Evolutionary conservation across 2,329 filamentous ascomycete species (phyloP).

Genomic region (Pseudocercospora vitis): DNA sequence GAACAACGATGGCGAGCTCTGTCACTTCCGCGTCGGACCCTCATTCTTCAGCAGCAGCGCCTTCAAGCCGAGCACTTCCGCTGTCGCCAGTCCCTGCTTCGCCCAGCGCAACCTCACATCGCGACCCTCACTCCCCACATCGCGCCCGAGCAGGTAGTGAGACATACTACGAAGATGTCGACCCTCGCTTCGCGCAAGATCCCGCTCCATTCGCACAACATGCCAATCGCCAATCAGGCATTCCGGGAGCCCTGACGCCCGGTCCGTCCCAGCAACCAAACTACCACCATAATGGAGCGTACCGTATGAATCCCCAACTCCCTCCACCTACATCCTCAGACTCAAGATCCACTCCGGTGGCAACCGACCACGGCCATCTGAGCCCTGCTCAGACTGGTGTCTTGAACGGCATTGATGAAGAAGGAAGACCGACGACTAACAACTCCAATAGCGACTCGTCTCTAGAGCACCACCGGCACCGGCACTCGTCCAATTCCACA

Average conservation of each 20-base stretch:
- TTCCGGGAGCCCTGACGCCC: constrained; percentile 29
- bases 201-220: constrained; percentile 17
- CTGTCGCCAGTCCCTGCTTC: constrained; percentile 33
- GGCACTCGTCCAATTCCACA: constrained; percentile 12
- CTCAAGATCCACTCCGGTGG: constrained; percentile 10
- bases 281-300: constrained; percentile 12
- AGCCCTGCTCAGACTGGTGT: constrained; percentile 12
- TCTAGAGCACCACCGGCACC: constrained; percentile 17
- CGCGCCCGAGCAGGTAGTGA: constrained; percentile 43
- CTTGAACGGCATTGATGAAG: constrained; percentile 18
- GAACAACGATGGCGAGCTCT: constrained; percentile 16
- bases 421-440: constrained; percentile 18
- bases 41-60: constrained; percentile 21
- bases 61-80: constrained; percentile 25
- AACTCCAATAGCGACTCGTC: constrained; percentile 22
- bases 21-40: constrained; percentile 16
- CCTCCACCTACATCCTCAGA: background rate
- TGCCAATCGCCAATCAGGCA: constrained; percentile 19
- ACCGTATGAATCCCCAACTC: constrained; percentile 19
- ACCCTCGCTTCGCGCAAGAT: constrained; percentile 74
- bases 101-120: constrained; percentile 19
- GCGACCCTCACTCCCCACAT: constrained; percentile 10
- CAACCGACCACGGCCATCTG: constrained; percentile 8
- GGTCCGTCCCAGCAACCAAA: constrained; percentile 20
- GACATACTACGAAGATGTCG: constrained; percentile 88